phyloP scores from a whole-genome alignment of 495 filamentous ascomycete genomes.

The Cryomyces minteri region DNA sequence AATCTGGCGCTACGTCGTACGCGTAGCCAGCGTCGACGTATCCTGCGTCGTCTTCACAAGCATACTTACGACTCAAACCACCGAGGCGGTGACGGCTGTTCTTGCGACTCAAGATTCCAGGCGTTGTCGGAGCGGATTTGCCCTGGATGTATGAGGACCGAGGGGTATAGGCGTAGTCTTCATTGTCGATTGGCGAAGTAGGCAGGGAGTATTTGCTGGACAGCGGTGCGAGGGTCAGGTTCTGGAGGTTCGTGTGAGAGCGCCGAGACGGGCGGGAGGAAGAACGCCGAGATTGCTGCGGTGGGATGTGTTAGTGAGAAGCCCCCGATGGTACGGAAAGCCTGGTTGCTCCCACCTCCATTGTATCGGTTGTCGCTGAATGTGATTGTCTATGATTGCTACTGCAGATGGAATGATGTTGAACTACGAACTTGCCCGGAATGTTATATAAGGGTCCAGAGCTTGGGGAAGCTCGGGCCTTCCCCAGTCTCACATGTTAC shows the following conservation, averaged over 20 bases:
- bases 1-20: constrained; percentile 1
- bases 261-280: constrained; percentile 10
- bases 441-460: no score
- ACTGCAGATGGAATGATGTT: no score
- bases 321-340: no score
- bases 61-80: constrained; percentile 3
- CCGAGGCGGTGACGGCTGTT: constrained; percentile 15
- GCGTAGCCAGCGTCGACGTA: background rate
- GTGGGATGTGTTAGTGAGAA: no score
- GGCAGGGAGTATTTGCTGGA: background rate
- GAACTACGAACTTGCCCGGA: no score
- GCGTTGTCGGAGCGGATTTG: constrained; percentile 20
- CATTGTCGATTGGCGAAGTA: background rate
- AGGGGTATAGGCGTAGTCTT: constrained; percentile 1
- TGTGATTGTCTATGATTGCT: no score
- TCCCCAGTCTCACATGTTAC: no score
- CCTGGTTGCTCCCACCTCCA: no score
- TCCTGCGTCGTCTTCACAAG: background rate
- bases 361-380: no score
- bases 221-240: constrained; percentile 24
- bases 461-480: no score
- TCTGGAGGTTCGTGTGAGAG: constrained; percentile 20
- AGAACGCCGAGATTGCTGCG: background rate
- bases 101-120: constrained; percentile 21
- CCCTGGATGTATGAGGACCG: constrained; percentile 20